phyloP scores from a whole-genome alignment of 2,329 filamentous ascomycete genomes.

The Ophiostoma quercus region DNA sequence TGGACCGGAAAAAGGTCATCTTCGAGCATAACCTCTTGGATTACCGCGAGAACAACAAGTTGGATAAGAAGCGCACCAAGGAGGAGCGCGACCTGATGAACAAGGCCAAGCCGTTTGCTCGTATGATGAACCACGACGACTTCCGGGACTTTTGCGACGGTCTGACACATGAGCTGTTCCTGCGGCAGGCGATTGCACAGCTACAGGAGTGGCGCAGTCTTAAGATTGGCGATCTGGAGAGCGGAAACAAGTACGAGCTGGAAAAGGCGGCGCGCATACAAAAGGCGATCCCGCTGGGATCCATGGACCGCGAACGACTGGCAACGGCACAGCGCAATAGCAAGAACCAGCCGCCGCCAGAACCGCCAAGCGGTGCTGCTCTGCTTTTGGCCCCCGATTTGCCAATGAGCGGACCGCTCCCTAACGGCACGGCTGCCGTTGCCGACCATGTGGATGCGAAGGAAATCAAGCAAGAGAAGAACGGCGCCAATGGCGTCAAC shows the following conservation, averaged over 20 bases:
- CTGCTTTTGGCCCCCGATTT: conserved; percentile 75
- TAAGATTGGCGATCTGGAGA: conserved; percentile 76
- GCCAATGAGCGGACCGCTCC: conserved; percentile 31
- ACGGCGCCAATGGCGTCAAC: conserved; percentile 32
- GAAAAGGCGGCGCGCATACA: conserved; percentile 77
- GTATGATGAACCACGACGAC: conserved; percentile 92
- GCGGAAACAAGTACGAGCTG: conserved; percentile 85
- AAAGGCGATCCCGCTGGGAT: conserved; percentile 64
- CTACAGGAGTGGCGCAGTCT: conserved; percentile 89
- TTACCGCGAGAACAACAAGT: conserved; percentile 81
- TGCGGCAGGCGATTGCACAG: conserved; percentile 82
- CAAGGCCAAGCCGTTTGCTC: conserved; percentile 90
- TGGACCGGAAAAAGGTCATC: conserved; percentile 91
- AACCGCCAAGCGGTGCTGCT: conserved; percentile 71
- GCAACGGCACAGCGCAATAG: conserved; percentile 63
- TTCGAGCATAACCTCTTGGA: conserved; percentile 93
- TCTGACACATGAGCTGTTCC: conserved; percentile 82
- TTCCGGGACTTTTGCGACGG: conserved; percentile 82
- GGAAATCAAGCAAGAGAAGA: conserved; percentile 7
- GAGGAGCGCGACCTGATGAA: conserved; percentile 88
- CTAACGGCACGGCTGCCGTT: conserved; percentile 48
- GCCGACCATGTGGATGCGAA: conserved; percentile 26
- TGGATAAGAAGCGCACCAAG: conserved; percentile 93
- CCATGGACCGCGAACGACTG: conserved; percentile 75
- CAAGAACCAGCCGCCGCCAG: conserved; percentile 62